Conservation (phyloP, 2,329 filamentous ascomycete species). For the Claviceps africana region DNA sequence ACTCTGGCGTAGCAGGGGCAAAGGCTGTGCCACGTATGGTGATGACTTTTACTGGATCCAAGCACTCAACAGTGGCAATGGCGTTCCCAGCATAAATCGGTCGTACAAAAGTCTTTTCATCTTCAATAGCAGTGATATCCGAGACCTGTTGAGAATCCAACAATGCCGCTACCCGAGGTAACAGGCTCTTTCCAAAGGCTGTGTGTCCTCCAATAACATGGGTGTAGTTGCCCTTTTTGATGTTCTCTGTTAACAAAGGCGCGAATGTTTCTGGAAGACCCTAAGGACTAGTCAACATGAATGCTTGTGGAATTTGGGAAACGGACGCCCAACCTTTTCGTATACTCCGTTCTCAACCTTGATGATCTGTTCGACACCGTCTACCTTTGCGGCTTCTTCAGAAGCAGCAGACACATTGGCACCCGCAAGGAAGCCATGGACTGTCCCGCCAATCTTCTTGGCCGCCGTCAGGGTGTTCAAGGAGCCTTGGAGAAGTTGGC, state of each 20-base stretch:
- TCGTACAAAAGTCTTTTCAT: constrained; percentile 86
- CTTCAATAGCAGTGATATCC: constrained; percentile 75
- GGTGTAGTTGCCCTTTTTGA: constrained; percentile 88
- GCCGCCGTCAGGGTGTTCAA: constrained; percentile 77
- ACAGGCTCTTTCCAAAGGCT: constrained; percentile 88
- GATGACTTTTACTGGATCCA: constrained; percentile 72
- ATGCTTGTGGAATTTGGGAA: not conserved
- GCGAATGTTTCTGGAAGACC: constrained; percentile 89
- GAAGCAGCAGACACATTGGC: constrained; percentile 61
- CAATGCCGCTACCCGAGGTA: constrained; percentile 82
- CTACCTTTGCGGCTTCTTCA: constrained; percentile 73
- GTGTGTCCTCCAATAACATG: constrained; percentile 85
- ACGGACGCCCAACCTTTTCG: constrained; percentile 56
- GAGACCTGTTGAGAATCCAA: constrained; percentile 89
- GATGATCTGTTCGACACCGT: constrained; percentile 84
- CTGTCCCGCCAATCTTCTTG: constrained; percentile 66
- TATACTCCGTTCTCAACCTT: constrained; percentile 80
- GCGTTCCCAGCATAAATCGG: constrained; percentile 97
- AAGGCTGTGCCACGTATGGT: constrained; percentile 93
- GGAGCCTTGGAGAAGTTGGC: constrained; percentile 70
- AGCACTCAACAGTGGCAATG: constrained; percentile 87
- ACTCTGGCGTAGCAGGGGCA: constrained; percentile 54
- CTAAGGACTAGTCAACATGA: constrained; percentile 25
- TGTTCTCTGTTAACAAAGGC: constrained; percentile 86
- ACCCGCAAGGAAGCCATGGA: constrained; percentile 82